Percentiles rank a stretch among this genome's conserved stretches.
phyloP scores from a whole-genome alignment of 352 stramenopile genomes.

The Phytophthora pisi region DNA sequence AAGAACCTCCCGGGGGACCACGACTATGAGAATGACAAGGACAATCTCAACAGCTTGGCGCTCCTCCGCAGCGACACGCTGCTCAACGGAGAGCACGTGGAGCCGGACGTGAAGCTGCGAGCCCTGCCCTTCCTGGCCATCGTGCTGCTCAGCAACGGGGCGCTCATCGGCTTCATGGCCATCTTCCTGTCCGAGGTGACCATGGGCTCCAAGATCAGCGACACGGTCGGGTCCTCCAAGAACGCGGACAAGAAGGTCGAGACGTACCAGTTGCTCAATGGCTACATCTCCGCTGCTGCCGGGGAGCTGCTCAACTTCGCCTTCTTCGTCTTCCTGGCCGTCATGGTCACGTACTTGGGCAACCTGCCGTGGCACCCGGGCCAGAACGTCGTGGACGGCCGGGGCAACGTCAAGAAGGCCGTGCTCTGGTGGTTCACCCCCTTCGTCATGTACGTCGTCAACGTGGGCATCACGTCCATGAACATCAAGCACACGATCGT shows the following conservation, averaged over 20 bases:
- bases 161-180: constrained; percentile 35
- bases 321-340: constrained; percentile 46
- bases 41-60: constrained; percentile 5
- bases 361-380: constrained; percentile 43
- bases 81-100: constrained; percentile 10
- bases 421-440: constrained; percentile 40
- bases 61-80: constrained; percentile 14
- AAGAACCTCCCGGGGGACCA: constrained; percentile 1
- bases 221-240: constrained; percentile 39
- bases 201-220: constrained; percentile 35
- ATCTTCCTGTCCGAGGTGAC: constrained; percentile 38
- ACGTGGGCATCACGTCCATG: constrained; percentile 43
- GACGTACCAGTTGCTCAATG: constrained; percentile 44
- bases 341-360: constrained; percentile 44
- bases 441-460: constrained; percentile 45
- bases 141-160: constrained; percentile 27
- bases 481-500: constrained; percentile 45
- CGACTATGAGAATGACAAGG: constrained; percentile 14
- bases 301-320: constrained; percentile 34
- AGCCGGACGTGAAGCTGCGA: constrained; percentile 32
- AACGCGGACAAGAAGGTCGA: constrained; percentile 40
- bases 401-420: constrained; percentile 33
- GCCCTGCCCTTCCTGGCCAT: constrained; percentile 25
- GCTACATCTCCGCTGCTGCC: constrained; percentile 37
- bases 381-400: constrained; percentile 24